Evolutionary conservation across 495 filamentous ascomycete species (phyloP), one percentile per base, ranked within the genome.

Genomic region (Glarea lozoyensis): DNA sequence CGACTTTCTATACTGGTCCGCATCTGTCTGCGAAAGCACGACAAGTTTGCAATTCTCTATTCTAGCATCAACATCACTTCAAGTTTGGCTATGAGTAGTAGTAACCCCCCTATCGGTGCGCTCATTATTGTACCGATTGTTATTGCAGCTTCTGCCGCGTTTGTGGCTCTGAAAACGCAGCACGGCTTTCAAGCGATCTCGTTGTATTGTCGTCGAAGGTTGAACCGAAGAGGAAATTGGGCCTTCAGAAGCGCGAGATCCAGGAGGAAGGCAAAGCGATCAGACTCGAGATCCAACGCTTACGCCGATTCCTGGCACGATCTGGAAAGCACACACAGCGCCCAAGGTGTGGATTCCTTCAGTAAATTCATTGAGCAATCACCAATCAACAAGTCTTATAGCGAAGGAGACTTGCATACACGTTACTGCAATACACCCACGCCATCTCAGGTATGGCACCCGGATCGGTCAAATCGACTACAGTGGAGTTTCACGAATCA

Each of bases 71-170:
- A 24, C 55, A 51, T 47, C 40, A 52, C 42, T 53, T 57, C 46
- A 52, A 57, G 62, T 58, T 60, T 51, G 53, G 55, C 58, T 55
- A 58, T 58, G 38, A 57, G 48, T 43, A 48, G 35, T 12, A 49
- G 50, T 49, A 54, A 45, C 27, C 32, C 58, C 45, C 55, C 54
- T 43, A 61, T 76, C 46, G 63, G 66, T 42, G 61, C 66, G 27
- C 63, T 79, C 45, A 62, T 76, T 46, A 55, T 78, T n/a, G 64
- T 80, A 37, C 76, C 78, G 20, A 69, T 74, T 38, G 55, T 63
- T 40, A 56, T 75, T 29, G 60, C 73, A 38, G 56, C 60, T 33
- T 60, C 58, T 40, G 56, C 61, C 20, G 65, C 72, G 45, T 63
- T 59, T 37, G 40, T 72, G 20, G 68, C 69, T 22, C 50, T 78